Conservation (phyloP, 78 protist species). For the Dictyostelium discoideum region dicty_2.7 NC_007090.3:2940001-2940500, state of each 20-base stretch:
- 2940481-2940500: too few relatives aligned
- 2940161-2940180: background rate
- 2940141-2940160: background rate
- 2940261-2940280: constrained; percentile 75
- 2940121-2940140: background rate
- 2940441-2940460: background rate
- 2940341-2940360: constrained; percentile 35
- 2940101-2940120: background rate
- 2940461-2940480: background rate
- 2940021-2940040: background rate
- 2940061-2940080: constrained; percentile 16
- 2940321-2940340: constrained; percentile 46
- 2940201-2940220: background rate
- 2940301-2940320: constrained; percentile 51
- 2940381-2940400: constrained; percentile 51
- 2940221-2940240: constrained; percentile 20
- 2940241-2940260: constrained; percentile 65
- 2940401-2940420: constrained; percentile 21
- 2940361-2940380: constrained; percentile 38
- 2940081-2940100: constrained; percentile 7
- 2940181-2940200: background rate
- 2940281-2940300: constrained; percentile 39
- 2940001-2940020: background rate
- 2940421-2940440: constrained; percentile 9
- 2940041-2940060: background rate